Percentiles rank a stretch among this genome's conserved stretches.
Evolutionary conservation across 2,329 filamentous ascomycete genomes (phyloP).

Genomic region (Talaromyces sp.): DNA sequence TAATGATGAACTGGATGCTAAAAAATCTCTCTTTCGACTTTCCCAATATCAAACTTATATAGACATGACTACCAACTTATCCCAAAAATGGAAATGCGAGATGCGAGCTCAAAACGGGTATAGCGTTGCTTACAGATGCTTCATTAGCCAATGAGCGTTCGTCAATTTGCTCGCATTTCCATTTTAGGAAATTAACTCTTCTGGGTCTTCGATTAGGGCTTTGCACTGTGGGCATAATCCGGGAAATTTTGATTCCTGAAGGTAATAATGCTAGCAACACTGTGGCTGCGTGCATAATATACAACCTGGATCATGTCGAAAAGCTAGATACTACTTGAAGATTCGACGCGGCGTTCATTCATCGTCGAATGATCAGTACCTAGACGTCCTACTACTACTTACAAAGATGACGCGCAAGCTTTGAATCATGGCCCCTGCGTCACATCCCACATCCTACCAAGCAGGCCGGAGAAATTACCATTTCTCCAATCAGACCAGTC

Average conservation of each 20-base stretch:
- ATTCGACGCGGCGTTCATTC: too few relatives aligned
- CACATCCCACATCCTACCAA: conserved; percentile 38
- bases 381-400: too few relatives aligned
- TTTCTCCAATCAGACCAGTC: conserved; percentile 43
- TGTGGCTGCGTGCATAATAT: not conserved
- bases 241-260: too few relatives aligned
- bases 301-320: too few relatives aligned
- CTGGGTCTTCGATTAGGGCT: not conserved
- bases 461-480: conserved; percentile 26
- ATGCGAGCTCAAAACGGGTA: conserved; percentile 1
- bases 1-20: too few relatives aligned
- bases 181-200: not conserved
- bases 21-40: not conserved
- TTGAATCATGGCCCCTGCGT: conserved; percentile 38
- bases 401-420: not conserved
- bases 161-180: not conserved
- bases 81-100: conserved; percentile 9
- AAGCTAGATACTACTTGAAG: too few relatives aligned
- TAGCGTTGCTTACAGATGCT: not conserved
- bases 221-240: not conserved
- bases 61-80: not conserved
- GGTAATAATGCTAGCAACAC: too few relatives aligned
- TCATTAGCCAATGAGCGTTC: not conserved
- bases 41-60: not conserved
- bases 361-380: too few relatives aligned